Base-by-base conservation (phyloP, 148 eudicot genomes). In the Camellia sinensis region DNA sequence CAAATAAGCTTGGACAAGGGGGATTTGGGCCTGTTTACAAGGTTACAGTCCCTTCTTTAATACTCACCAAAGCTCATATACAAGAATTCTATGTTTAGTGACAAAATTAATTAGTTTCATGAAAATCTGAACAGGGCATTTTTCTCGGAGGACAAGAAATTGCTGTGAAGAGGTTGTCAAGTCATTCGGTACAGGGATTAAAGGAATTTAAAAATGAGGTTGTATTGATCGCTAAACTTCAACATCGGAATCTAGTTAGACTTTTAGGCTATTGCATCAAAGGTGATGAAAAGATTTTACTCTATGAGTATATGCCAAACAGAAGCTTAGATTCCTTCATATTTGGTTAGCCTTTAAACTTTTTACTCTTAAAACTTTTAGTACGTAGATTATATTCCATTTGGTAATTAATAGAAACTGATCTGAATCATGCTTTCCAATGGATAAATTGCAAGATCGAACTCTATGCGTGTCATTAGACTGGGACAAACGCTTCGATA, bases 401-500 rank as follows among this genome's bases (percentile, higher is more conserved):
- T 6, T 54, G 57, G 7, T 7, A 54, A 54, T 54, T 7, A 54
- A 54, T 7, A 54, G 10, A 7, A 54, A 54, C 57, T 54, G 13
- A 21, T 0, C 12, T 19, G 18, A 48, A 45, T 71, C 11, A 5
- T 37, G 3, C 5, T 21, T 77, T 77, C 29, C 8, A 50, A 13
- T 46, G n/a, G 10, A 21, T 22, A 11, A n/a, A 17, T 21, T 66
- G 46, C 72, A 77, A 66, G 72, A 77, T 65, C 72, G 5, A 66
- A 56, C 71, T 0, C 45, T 40, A 50, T 46, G 71, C 60, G 0
- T 72, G 45, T 44, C 43, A 48, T 12, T 74, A 21, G 53, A 67
- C 6, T 79, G 76, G 79, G 75, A 65, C 77, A 84, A 76, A 78
- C 85, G 89, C 41, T 86, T 83, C 75, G 83, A 86, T 43, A 84